A percentile compares a stretch with the other conserved stretches of the same genome.
phyloP scores from a whole-genome alignment of 768 basidiomycete genomes.

The Suillus tomentosus region DNA sequence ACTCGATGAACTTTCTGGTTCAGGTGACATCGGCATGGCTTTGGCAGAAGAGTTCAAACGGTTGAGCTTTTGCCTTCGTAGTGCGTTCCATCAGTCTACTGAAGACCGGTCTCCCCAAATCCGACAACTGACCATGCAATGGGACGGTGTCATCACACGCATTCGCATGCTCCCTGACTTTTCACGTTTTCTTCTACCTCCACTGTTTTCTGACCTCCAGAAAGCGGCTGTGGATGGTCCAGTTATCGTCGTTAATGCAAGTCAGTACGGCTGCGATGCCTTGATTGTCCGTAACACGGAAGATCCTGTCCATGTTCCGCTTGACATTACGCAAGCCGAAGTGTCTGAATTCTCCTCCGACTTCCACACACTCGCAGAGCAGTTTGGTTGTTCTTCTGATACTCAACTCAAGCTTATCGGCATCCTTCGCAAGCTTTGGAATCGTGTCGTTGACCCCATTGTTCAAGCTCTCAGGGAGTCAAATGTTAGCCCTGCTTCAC shows the following conservation, averaged over 20 bases:
- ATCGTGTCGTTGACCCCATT: constrained; percentile 28
- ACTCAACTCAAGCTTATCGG: background rate
- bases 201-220: background rate
- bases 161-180: background rate
- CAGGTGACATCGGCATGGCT: background rate
- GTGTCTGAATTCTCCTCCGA: background rate
- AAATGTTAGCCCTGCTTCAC: constrained; percentile 16
- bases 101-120: too few relatives aligned
- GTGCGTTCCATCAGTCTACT: too few relatives aligned
- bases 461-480: constrained; percentile 19
- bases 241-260: background rate
- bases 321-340: background rate
- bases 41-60: background rate
- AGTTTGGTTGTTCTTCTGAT: background rate
- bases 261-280: background rate
- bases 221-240: background rate
- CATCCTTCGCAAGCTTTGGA: constrained; percentile 30
- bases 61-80: too few relatives aligned
- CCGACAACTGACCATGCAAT: too few relatives aligned
- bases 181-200: background rate
- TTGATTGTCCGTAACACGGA: background rate
- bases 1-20: constrained; percentile 17
- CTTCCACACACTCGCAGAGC: background rate
- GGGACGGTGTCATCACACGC: background rate
- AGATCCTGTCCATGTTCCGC: background rate